Evolutionary conservation across 2,329 filamentous ascomycete species (phyloP).

Genomic region (Fusarium xylarioides): DNA sequence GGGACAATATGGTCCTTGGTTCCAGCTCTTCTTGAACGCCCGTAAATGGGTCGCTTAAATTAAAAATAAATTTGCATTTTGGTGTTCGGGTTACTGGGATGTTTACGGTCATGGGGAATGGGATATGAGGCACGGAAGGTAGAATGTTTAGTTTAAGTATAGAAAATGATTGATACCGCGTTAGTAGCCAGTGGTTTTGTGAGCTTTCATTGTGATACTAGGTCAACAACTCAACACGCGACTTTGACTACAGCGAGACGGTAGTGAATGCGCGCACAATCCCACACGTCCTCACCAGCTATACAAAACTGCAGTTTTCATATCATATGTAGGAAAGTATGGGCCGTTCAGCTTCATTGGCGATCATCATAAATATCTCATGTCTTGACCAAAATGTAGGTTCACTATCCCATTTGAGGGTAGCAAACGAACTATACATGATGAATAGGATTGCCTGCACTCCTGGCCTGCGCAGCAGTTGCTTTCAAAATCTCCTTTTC

Average conservation of each 20-base stretch:
- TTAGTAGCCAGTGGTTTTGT: neutral
- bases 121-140: conserved; percentile 8
- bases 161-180: conserved; percentile 4
- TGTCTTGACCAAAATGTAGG: neutral
- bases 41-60: conserved; percentile 81
- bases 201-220: neutral
- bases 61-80: conserved; percentile 15
- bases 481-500: neutral
- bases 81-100: conserved; percentile 30
- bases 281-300: neutral
- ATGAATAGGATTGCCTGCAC: neutral
- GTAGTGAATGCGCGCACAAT: neutral
- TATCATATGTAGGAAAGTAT: neutral
- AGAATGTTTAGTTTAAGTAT: conserved; percentile 3
- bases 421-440: neutral
- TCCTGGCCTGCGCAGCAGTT: neutral
- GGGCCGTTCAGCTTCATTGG: no score
- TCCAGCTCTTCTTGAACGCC: conserved; percentile 85
- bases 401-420: neutral
- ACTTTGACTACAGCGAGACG: neutral
- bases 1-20: conserved; percentile 87
- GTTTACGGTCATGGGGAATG: conserved; percentile 1
- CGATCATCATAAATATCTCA: neutral
- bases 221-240: neutral
- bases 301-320: neutral